These are phyloP conservation scores for Plantago coronopus DNA, from an alignment of 305 asterid species.

Conservation along the genomic window DNA sequence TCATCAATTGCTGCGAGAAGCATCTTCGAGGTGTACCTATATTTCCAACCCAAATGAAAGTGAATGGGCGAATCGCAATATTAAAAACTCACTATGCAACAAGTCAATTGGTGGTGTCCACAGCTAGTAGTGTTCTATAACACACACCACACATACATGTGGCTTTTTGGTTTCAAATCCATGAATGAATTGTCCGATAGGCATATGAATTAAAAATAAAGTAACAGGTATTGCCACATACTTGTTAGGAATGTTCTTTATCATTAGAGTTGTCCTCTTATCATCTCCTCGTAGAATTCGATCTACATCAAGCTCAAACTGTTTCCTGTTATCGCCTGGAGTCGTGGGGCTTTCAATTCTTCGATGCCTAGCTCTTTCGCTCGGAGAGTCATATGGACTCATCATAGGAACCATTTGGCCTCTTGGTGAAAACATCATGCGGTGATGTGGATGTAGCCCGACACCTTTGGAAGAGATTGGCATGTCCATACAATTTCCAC, in stretches of 20 bases:
- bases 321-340: conserved; percentile 79
- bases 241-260: conserved; percentile 99
- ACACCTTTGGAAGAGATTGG: conserved; percentile 58
- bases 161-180: neutral
- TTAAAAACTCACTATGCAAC: neutral
- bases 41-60: conserved; percentile 26
- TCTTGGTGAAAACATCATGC: conserved; percentile 84
- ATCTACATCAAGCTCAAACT: conserved; percentile 93
- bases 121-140: too few species aligned
- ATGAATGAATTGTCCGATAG: neutral
- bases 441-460: conserved; percentile 72
- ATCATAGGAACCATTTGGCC: conserved; percentile 86
- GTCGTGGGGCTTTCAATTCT: conserved; percentile 63
- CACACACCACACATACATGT: too few species aligned
- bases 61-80: conserved; percentile 15
- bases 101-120: too few species aligned
- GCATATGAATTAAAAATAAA: neutral
- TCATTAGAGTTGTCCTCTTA: conserved; percentile 96
- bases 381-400: conserved; percentile 76
- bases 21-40: conserved; percentile 96
- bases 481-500: conserved; percentile 65
- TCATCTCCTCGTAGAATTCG: conserved; percentile 87
- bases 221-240: conserved; percentile 28
- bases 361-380: conserved; percentile 70
- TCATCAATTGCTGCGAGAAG: conserved; percentile 96